Percentiles rank a stretch among this genome's conserved stretches.
Evolutionary conservation across 768 basidiomycete species (phyloP).

Genomic region (Chlorophyllum brunneum): DNA sequence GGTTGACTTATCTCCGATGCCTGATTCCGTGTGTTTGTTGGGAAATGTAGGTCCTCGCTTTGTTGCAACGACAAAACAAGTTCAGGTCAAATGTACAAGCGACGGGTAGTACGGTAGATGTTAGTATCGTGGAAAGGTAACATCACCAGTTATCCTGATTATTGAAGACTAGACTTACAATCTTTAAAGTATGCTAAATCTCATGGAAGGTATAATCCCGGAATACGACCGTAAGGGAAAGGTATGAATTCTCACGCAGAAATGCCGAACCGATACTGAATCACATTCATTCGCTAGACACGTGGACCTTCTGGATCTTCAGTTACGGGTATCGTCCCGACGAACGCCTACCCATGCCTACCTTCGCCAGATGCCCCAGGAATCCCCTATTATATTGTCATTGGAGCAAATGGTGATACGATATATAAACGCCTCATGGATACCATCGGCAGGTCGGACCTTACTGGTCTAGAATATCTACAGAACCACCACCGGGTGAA

Average conservation of each 20-base stretch:
- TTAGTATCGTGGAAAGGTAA: slow-evolving; percentile 72
- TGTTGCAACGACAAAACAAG: slow-evolving; percentile 41
- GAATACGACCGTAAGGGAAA: slow-evolving; percentile 72
- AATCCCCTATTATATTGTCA: slow-evolving; percentile 58
- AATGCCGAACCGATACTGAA: background rate
- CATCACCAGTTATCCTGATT: background rate
- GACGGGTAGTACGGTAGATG: slow-evolving; percentile 59
- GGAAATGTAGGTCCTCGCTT: slow-evolving; percentile 48
- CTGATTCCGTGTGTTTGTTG: background rate
- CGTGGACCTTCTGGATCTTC: slow-evolving; percentile 74
- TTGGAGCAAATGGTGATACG: slow-evolving; percentile 70
- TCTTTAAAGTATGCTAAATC: slow-evolving; percentile 57
- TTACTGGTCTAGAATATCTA: slow-evolving; percentile 49
- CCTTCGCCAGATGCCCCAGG: slow-evolving; percentile 31
- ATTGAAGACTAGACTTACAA: background rate
- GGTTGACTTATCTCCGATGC: background rate
- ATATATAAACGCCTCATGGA: slow-evolving; percentile 67
- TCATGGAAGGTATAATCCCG: slow-evolving; percentile 76
- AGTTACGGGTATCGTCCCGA: slow-evolving; percentile 72
- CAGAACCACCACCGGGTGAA: slow-evolving; percentile 62
- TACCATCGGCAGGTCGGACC: slow-evolving; percentile 54
- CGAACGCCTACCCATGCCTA: slow-evolving; percentile 68
- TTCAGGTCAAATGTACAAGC: slow-evolving; percentile 24
- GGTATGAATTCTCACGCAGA: slow-evolving; percentile 27
- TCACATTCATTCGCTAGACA: slow-evolving; percentile 32